Evolutionary conservation across 495 filamentous ascomycete species (phyloP).

Genomic region (Sporormia fimetaria): DNA sequence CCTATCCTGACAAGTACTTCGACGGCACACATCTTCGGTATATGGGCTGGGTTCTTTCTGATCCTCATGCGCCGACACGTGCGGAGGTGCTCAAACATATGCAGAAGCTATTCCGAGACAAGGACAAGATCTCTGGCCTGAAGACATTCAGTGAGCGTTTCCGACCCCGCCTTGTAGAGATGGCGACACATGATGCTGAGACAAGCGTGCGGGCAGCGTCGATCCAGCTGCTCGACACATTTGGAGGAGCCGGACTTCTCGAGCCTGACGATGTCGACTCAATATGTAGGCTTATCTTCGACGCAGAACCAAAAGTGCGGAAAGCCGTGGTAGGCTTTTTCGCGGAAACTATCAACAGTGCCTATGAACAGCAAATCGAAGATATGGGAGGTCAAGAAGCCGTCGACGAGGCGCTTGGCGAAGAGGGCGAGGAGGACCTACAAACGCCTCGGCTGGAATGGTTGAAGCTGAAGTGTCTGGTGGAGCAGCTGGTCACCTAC

Average conservation of each 20-base stretch:
- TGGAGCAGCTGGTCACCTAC: slow-evolving; percentile 70
- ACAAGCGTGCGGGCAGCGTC: slow-evolving; percentile 61
- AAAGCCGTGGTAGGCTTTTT: slow-evolving; percentile 87
- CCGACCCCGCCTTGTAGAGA: slow-evolving; percentile 78
- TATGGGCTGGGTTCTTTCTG: slow-evolving; percentile 87
- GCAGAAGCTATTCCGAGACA: slow-evolving; percentile 58
- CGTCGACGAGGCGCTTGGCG: slow-evolving; percentile 52
- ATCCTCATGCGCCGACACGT: slow-evolving; percentile 54
- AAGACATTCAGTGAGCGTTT: slow-evolving; percentile 86
- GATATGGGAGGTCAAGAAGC: slow-evolving; percentile 73
- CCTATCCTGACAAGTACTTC: slow-evolving; percentile 74
- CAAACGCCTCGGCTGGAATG: slow-evolving; percentile 66
- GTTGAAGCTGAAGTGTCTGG: slow-evolving; percentile 84
- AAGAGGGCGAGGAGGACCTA: slow-evolving; percentile 55
- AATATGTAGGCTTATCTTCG: slow-evolving; percentile 75
- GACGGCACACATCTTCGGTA: slow-evolving; percentile 81
- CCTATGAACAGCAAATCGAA: slow-evolving; percentile 67
- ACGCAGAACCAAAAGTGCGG: slow-evolving; percentile 68
- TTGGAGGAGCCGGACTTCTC: slow-evolving; percentile 74
- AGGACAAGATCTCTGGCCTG: slow-evolving; percentile 63
- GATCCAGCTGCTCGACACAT: slow-evolving; percentile 65
- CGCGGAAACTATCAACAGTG: slow-evolving; percentile 67
- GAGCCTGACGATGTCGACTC: slow-evolving; percentile 84
- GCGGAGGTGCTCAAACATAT: slow-evolving; percentile 74
- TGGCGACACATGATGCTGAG: slow-evolving; percentile 75